A percentile compares a stretch with the other conserved stretches of the same genome.
Evolutionary conservation across 1,139 yeast genomes (phyloP).

Genomic region (Diutina ranongensis): DNA sequence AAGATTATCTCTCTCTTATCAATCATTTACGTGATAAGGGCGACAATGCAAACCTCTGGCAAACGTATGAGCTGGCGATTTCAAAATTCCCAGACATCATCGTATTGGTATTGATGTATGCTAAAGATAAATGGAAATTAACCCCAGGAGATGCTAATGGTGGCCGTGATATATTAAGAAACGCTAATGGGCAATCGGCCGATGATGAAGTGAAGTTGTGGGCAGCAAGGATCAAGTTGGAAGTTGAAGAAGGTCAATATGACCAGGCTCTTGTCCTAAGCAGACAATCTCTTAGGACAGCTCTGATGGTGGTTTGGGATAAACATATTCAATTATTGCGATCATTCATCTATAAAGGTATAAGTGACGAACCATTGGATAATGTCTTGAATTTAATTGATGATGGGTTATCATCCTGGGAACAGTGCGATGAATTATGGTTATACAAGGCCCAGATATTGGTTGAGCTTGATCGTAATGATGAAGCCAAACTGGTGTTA

Average conservation of each 20-base stretch:
- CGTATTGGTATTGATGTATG: slow-evolving; percentile 53
- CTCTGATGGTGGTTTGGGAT: slow-evolving; percentile 35
- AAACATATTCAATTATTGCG: slow-evolving; percentile 52
- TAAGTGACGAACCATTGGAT: slow-evolving; percentile 7
- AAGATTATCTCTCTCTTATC: neutral
- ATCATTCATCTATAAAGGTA: slow-evolving; percentile 8
- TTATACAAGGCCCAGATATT: slow-evolving; percentile 23
- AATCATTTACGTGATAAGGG: neutral
- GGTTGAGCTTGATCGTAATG: slow-evolving; percentile 14
- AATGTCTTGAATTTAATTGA: too few species aligned
- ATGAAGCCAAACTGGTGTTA: slow-evolving; percentile 37
- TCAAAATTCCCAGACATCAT: slow-evolving; percentile 33
- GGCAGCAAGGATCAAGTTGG: slow-evolving; percentile 62
- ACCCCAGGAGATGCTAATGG: slow-evolving; percentile 29
- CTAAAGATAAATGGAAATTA: slow-evolving; percentile 53
- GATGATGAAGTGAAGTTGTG: slow-evolving; percentile 41
- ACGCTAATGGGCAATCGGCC: slow-evolving; percentile 32
- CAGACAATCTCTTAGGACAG: slow-evolving; percentile 24
- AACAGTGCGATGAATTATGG: slow-evolving; percentile 37
- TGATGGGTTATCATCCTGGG: slow-evolving; percentile 37
- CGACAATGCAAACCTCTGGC: neutral
- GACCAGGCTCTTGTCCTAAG: slow-evolving; percentile 27
- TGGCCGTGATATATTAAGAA: slow-evolving; percentile 42
- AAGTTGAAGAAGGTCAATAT: slow-evolving; percentile 27
- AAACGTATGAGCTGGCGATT: neutral